Conservation (phyloP, 2,329 filamentous ascomycete species). For the Aureobasidium sp. region DNA sequence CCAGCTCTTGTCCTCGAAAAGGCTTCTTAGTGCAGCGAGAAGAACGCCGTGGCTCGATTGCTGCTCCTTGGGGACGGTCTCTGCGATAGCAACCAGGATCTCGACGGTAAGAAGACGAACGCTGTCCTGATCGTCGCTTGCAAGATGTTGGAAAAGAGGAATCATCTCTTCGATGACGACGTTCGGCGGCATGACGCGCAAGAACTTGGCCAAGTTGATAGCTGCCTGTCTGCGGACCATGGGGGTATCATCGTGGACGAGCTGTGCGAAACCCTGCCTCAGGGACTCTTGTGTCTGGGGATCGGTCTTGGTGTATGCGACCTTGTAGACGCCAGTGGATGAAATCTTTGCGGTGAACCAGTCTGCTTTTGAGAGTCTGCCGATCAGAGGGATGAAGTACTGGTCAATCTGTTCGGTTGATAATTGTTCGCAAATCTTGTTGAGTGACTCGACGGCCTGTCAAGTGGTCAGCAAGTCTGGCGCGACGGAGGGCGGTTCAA, state of each 20-base stretch:
- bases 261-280: constrained; percentile 79
- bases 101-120: constrained; percentile 93
- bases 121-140: constrained; percentile 94
- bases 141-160: constrained; percentile 93
- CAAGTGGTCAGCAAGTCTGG: constrained; percentile 23
- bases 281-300: constrained; percentile 83
- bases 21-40: constrained; percentile 76
- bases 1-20: constrained; percentile 99
- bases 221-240: constrained; percentile 98
- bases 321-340: constrained; percentile 88
- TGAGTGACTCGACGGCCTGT: constrained; percentile 94
- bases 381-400: constrained; percentile 89
- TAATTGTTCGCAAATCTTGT: constrained; percentile 95
- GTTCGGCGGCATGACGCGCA: constrained; percentile 88
- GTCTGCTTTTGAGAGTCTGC: constrained; percentile 96
- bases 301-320: constrained; percentile 86
- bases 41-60: constrained; percentile 93
- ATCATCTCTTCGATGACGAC: constrained; percentile 99
- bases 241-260: constrained; percentile 96
- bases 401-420: constrained; percentile 91
- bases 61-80: constrained; percentile 96
- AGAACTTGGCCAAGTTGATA: constrained; percentile 93
- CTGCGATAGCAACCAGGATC: constrained; percentile 90
- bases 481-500: neutral
- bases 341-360: constrained; percentile 99